These are phyloP conservation scores for Auriculariales sp. DNA, from an alignment of 768 basidiomycete genomes.

Conservation along the genomic window DNA sequence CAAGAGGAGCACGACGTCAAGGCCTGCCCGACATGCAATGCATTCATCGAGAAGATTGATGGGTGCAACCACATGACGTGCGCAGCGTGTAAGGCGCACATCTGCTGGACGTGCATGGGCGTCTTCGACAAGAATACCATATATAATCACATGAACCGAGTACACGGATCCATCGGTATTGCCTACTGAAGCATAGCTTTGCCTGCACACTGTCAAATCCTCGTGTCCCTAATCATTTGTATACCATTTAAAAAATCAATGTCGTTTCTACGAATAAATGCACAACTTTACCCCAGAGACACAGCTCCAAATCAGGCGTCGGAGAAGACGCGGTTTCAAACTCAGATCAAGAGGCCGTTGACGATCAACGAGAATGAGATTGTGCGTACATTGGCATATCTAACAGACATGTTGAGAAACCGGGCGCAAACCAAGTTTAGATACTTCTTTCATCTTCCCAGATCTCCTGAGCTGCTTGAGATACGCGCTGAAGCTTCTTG, in stretches of 20 bases:
- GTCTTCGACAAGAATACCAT: conserved; percentile 36
- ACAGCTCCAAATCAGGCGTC: conserved; percentile 10
- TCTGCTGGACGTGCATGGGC: conserved; percentile 66
- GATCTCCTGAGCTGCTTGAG: conserved; percentile 30
- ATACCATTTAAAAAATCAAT: not conserved
- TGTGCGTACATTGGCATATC: not conserved
- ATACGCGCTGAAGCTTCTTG: conserved; percentile 31
- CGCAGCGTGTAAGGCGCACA: conserved; percentile 55
- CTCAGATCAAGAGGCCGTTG: not conserved
- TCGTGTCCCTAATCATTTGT: not conserved
- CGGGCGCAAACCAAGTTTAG: not conserved
- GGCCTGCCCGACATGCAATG: conserved; percentile 57
- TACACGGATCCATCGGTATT: conserved; percentile 61
- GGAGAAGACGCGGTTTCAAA: not conserved
- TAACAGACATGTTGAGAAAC: not conserved
- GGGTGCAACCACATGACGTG: conserved; percentile 84
- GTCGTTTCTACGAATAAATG: not conserved
- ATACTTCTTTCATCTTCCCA: conserved; percentile 21
- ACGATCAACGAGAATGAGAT: conserved; percentile 2
- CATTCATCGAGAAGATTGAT: conserved; percentile 53
- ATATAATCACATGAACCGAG: conserved; percentile 61
- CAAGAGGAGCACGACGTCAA: conserved; percentile 48
- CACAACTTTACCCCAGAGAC: conserved; percentile 7
- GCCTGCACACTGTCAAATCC: too few relatives aligned
- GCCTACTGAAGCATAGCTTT: too few relatives aligned